A percentile compares a stretch with the other conserved stretches of the same genome.
These are phyloP conservation scores for Rhodotorula toruloides DNA, from an alignment of 768 basidiomycete genomes.

Conservation along the genomic window DNA sequence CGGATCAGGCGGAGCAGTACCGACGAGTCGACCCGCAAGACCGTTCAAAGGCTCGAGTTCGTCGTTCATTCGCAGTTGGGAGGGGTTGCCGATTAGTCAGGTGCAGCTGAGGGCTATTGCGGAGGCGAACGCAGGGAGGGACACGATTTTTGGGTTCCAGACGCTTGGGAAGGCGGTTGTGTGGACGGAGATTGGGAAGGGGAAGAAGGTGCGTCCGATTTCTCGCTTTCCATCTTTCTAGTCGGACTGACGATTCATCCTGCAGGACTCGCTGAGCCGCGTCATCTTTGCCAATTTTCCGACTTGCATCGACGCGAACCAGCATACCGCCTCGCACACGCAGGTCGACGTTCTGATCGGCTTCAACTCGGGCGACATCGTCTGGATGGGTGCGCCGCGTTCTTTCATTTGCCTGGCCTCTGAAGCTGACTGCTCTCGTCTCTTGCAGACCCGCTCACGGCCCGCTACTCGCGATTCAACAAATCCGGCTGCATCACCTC, in stretches of 20 bases:
- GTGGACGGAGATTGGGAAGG: slow-evolving; percentile 21
- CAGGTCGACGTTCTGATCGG: slow-evolving; percentile 84
- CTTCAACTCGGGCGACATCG: slow-evolving; percentile 85
- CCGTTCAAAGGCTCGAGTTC: slow-evolving; percentile 62
- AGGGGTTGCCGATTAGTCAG: slow-evolving; percentile 29
- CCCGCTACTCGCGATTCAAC: slow-evolving; percentile 39
- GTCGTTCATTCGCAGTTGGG: slow-evolving; percentile 57
- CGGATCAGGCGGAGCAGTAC: not conserved
- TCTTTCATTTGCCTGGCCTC: not conserved
- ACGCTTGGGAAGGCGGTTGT: slow-evolving; percentile 27
- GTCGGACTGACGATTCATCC: not conserved
- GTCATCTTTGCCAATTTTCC: slow-evolving; percentile 81
- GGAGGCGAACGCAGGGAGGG: slow-evolving; percentile 26
- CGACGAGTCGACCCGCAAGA: slow-evolving; percentile 12
- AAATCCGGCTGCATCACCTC: slow-evolving; percentile 67
- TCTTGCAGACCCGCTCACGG: slow-evolving; percentile 30
- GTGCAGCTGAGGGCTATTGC: slow-evolving; percentile 5
- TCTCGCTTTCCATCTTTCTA: slow-evolving; percentile 1
- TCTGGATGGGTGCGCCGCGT: slow-evolving; percentile 72
- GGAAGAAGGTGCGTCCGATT: slow-evolving; percentile 27
- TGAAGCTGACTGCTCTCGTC: slow-evolving; percentile 42
- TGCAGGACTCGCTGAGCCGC: slow-evolving; percentile 75
- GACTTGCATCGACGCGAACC: slow-evolving; percentile 85
- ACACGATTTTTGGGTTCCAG: slow-evolving; percentile 34
- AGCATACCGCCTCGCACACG: slow-evolving; percentile 67